Base-by-base conservation (phyloP, 179 eudicot genomes). In the Nepenthes alata region DNA sequence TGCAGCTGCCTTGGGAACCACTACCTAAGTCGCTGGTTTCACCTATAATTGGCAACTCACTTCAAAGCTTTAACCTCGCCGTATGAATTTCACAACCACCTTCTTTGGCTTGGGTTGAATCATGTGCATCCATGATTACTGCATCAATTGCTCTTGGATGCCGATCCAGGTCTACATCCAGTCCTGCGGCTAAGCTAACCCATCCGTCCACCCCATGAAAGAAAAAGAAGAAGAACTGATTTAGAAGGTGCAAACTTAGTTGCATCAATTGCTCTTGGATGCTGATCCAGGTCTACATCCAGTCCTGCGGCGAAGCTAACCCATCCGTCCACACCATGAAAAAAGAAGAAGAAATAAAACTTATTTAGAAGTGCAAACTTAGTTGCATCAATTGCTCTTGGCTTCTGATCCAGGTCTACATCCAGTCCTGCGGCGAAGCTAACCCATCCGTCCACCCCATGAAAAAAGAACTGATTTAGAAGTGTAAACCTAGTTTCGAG, bases 1-100 rank as follows among this genome's bases (percentile, higher is more conserved):
- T 70, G 15, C 74, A 64, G 62, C 75, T 75, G 57, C 67, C 66
- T 62, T 72, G 83, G 4, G 81, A 80, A 11, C 74, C 80, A 61
- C 61, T 74, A 1, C 59, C 58, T 58, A 60, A 45, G 56, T 38
- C 38, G 5, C 67, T 68, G 16, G 70, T 54, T 52, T 74, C 80
- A 48, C 54, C 53, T 11, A 65, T 12, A 47, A 57, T 41, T 50
- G 80, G 72, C 47, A 81, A 59, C 58, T 84, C 82, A 53, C 67
- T 52, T 53, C 62, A 37, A 74, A 68, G 62, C 47, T 67, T 66
- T 35, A 60, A 61, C 59, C 72, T 69, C 41, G 67, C 78, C 54
- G 63, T 9, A 39, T 63, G 71, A 57, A 53, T 52, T 5, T 52
- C 16, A 11, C n/a, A 13, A 2, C 45, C 45, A 41, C 8, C 8